Evolutionary conservation across 2,329 filamentous ascomycete species (phyloP), one percentile per base, ranked within the genome.

Genomic region (Diaporthe sp.): DNA sequence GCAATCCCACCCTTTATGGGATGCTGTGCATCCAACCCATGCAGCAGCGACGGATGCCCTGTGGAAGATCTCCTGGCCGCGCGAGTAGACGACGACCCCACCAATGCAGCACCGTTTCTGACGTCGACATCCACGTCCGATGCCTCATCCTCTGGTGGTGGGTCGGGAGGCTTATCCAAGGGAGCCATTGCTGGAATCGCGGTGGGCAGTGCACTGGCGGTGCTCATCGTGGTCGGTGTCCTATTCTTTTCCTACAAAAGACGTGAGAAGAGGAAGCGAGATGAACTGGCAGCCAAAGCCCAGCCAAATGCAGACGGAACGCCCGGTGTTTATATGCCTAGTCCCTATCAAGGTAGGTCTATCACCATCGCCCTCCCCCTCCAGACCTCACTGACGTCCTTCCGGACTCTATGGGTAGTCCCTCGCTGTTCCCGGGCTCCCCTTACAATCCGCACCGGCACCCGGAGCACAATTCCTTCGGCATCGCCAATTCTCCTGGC

Each of bases 11-110:
- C 83, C 0, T 86, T 85, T 39, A 65, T 86, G 25, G 84, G 85
- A 27, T 86, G 85, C 66, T 86, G 85, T 72, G 76, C 74, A 12
- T 77, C 75, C 22, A 81, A 84, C 66, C 82, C 84, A 0, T 85
- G 84, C 58, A 63, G 35, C 50, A 51, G 71, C 3, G 59, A 59
- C 1, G 75, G 77, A 2, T 73, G 74, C 22, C 22, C 37, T 15
- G 82, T 80, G 71, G 77, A 81, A 19, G 75, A 78, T 27, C 71
- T 82, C 17, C 73, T 79, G 22, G 76, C 77, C 9, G 82, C 81
- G 0, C 76, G 56, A 30, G 70, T 84, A 55, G 81, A 78, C 61
- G 59, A 71, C 5, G 76, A 80, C 27, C 22, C 70, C 0, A 71
- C 61, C 10, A 42, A 75, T 13, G 74, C 79, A 39, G 68, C 66